Conservation (phyloP, 805 yeast genomes). For the Groenewaldozyma salmanticensis region DNA sequence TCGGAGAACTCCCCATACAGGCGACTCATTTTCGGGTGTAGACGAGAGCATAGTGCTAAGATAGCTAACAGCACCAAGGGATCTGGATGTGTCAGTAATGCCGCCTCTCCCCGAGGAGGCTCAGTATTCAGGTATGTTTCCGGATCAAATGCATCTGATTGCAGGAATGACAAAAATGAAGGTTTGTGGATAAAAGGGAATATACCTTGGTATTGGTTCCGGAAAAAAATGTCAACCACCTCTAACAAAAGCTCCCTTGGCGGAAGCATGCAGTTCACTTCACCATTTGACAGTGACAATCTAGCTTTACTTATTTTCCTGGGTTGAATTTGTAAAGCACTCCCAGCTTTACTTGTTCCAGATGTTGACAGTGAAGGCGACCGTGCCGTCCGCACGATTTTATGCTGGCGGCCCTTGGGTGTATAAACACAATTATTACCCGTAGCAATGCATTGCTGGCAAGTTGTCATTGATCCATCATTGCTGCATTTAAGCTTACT, state of each 20-base stretch:
- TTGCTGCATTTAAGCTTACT: constrained; percentile 8
- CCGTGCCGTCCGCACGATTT: too few relatives aligned
- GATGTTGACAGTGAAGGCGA: not conserved
- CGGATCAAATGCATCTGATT: constrained; percentile 3
- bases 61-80: constrained; percentile 6
- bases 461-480: constrained; percentile 6
- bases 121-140: not conserved
- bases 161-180: constrained; percentile 6
- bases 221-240: constrained; percentile 3
- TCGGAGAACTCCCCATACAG: constrained; percentile 6
- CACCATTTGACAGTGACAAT: not conserved
- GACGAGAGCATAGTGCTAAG: constrained; percentile 7
- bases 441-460: constrained; percentile 4
- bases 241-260: constrained; percentile 3
- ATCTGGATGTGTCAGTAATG: constrained; percentile 4
- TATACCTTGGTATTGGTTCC: constrained; percentile 9
- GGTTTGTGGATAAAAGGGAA: constrained; percentile 10
- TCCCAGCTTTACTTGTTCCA: not conserved
- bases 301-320: not conserved
- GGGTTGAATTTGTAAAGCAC: too few relatives aligned
- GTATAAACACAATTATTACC: constrained; percentile 4
- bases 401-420: constrained; percentile 9
- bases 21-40: constrained; percentile 3
- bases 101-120: not conserved
- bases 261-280: constrained; percentile 1